Evolutionary conservation across 2,329 filamentous ascomycete species (phyloP), one percentile per base, ranked within the genome.

Genomic region (Myotisia sp.): DNA sequence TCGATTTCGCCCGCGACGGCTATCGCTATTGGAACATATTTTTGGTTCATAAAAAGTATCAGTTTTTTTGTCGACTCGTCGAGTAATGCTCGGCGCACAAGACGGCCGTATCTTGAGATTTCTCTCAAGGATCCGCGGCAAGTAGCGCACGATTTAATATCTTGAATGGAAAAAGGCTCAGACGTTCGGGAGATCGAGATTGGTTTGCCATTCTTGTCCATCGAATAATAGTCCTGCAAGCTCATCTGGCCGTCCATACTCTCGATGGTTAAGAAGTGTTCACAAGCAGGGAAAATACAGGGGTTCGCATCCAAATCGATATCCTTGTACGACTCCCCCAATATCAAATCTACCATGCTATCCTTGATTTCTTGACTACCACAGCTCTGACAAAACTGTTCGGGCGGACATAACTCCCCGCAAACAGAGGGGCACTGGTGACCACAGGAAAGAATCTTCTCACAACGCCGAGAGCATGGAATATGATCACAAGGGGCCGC

Each of bases 391-490:
- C 77, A 82, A 44, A 62, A 73, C 1, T 40, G 44, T 2, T 37
- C 21, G 2, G 49, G 30, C 0, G 74, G 76, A 39, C 77, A 83
- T 0, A 38, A 38, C 46, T 81, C 77, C 1, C 76, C 76, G 42
- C 76, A 82, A 2, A 79, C 40, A 0, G 69, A 71, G 1, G 75
- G 75, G 56, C 71, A 82, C 47, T 62, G 68, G 48, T 81, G 75
- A 1, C 70, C 70, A 45, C 77, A 82, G 0, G 17, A 12, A 3
- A 82, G 50, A 0, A 38, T 10, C 18, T 67, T 58, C 3, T 56
- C 46, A 46, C 78, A 84, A 6, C 76, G 61, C 43, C 63, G 51
- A 1, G 67, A 68, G 48, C 77, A 84, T 1, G 78, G 79, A 0
- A 80, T 47, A 54, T 71, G 67, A 42, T 79, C 61, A 47, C 77